phyloP scores from a whole-genome alignment of 768 basidiomycete genomes.

The Mrakia gelida region DNA sequence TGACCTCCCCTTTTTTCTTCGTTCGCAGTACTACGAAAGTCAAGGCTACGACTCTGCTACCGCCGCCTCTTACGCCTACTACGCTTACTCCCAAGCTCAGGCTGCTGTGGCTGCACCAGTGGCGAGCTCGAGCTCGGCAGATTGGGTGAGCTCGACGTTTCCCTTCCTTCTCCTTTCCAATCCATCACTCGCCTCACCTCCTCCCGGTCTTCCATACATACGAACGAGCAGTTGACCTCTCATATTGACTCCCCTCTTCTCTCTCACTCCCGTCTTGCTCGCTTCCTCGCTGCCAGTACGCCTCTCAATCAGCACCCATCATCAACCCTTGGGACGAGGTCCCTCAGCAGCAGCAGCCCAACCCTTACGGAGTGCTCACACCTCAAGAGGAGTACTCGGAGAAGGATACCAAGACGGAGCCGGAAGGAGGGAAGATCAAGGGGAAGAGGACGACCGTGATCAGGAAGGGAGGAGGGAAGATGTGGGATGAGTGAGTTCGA shows the following conservation, averaged over 20 bases:
- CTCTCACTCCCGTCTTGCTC: neutral
- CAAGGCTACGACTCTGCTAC: constrained; percentile 31
- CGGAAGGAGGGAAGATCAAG: constrained; percentile 71
- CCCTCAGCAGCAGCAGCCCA: constrained; percentile 12
- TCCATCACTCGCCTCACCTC: neutral
- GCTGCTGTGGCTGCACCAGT: constrained; percentile 16
- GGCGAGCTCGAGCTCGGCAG: constrained; percentile 12
- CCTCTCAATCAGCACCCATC: neutral
- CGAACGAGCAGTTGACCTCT: too few relatives aligned
- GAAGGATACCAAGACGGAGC: neutral
- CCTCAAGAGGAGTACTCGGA: neutral
- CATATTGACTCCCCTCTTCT: neutral
- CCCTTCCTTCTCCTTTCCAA: neutral
- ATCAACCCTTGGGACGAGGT: constrained; percentile 26
- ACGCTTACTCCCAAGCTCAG: constrained; percentile 27
- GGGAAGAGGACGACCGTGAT: constrained; percentile 83
- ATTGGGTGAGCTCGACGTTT: constrained; percentile 10
- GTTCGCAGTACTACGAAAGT: constrained; percentile 27
- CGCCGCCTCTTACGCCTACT: constrained; percentile 18
- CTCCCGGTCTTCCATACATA: neutral
- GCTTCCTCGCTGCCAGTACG: neutral
- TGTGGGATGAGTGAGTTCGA: constrained; percentile 74
- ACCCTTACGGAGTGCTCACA: neutral
- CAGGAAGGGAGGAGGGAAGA: constrained; percentile 90
- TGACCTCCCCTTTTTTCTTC: neutral